phyloP scores from a whole-genome alignment of 495 filamentous ascomycete species.

The Tetracladium marchalianum region DNA sequence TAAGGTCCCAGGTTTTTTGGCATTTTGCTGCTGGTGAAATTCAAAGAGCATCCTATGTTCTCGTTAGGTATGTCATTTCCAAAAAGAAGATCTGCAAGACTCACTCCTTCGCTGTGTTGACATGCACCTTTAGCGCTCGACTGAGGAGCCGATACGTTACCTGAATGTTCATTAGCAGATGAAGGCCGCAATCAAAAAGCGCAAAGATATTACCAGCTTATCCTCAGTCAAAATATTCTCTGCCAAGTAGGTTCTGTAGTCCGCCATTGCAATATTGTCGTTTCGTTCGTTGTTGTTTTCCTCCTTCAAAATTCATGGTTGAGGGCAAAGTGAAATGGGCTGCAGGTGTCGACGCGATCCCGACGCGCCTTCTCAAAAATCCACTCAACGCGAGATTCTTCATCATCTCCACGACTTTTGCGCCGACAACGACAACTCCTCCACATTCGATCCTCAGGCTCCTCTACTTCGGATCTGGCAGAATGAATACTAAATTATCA shows the following conservation, averaged over 20 bases:
- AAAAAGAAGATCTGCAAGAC: constrained; percentile 13
- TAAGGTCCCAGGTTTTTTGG: constrained; percentile 59
- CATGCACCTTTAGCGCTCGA: constrained; percentile 69
- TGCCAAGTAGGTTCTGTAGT: constrained; percentile 63
- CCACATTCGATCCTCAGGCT: background rate
- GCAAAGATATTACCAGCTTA: constrained; percentile 47
- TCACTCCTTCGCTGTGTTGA: constrained; percentile 75
- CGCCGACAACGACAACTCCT: constrained; percentile 1
- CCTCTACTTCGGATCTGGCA: background rate
- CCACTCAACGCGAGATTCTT: constrained; percentile 16
- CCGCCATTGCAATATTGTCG: constrained; percentile 18
- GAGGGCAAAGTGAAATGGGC: constrained; percentile 18
- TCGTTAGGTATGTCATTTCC: constrained; percentile 6
- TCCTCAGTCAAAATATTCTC: constrained; percentile 68
- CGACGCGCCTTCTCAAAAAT: constrained; percentile 5
- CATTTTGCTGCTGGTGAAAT: constrained; percentile 72
- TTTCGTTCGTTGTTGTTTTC: background rate
- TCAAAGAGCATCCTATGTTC: constrained; percentile 74
- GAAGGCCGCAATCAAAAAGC: background rate
- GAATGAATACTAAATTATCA: constrained; percentile 6
- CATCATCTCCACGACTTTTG: background rate
- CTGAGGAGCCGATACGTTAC: constrained; percentile 78
- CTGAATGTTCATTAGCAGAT: constrained; percentile 30
- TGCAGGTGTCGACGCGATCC: background rate
- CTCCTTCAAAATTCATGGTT: background rate